Conservation (phyloP, 192 early-diverging fungal genomes). For the Rhizophlyctis rosea region DNA sequence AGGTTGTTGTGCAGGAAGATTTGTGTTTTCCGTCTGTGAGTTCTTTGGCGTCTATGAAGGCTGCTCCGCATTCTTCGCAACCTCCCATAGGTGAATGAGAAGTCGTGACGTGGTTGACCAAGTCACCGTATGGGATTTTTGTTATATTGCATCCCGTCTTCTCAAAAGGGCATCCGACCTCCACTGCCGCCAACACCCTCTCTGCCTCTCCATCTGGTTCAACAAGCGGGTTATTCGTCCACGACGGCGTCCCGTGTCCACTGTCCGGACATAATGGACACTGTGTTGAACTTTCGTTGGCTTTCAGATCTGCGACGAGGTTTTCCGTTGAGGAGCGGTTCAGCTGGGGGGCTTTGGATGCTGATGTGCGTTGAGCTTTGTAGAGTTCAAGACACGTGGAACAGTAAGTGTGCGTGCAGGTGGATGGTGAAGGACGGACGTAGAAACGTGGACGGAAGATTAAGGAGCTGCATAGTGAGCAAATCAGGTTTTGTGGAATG, state of each 20-base stretch:
- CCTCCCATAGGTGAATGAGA: background rate
- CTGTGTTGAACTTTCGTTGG: no score
- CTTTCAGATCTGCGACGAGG: background rate
- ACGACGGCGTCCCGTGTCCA: background rate
- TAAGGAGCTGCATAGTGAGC: conserved; percentile 14
- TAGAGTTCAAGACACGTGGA: conserved; percentile 30
- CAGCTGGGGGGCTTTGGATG: no score
- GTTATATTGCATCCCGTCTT: conserved; percentile 9
- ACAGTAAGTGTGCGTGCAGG: conserved; percentile 37
- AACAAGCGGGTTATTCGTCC: conserved; percentile 11
- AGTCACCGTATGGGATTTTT: background rate
- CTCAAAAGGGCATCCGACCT: conserved; percentile 24
- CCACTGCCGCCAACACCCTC: background rate
- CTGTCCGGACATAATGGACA: conserved; percentile 27
- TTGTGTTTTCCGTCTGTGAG: conserved; percentile 21
- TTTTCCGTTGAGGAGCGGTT: no score
- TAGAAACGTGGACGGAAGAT: conserved; percentile 22
- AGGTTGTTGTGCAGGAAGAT: conserved; percentile 19
- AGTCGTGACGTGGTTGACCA: conserved; percentile 4
- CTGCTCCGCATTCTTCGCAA: conserved; percentile 23
- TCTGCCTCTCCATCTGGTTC: conserved; percentile 14
- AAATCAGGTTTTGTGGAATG: background rate
- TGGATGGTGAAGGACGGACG: conserved; percentile 5
- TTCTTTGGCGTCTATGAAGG: background rate
- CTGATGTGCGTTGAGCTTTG: background rate